phyloP scores from a whole-genome alignment of 768 basidiomycete genomes.

The Xerocomellus dryophilus region DNA sequence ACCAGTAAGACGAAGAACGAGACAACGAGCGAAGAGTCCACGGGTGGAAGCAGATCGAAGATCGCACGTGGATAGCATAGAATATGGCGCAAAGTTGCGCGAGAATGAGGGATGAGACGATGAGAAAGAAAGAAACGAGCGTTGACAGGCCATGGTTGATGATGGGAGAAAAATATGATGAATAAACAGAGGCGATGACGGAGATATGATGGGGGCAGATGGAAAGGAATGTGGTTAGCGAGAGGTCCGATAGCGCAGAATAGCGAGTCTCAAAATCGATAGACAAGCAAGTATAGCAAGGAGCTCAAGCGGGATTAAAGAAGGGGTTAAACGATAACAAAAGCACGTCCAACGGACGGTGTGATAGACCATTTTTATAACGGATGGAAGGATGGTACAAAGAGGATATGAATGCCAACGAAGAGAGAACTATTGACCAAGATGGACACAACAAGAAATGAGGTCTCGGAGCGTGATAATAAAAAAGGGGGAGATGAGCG shows the following conservation, averaged over 20 bases:
- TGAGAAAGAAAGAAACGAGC: background rate
- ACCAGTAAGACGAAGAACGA: background rate
- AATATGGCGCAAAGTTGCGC: background rate
- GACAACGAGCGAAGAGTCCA: background rate
- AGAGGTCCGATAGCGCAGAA: slow-evolving; percentile 12
- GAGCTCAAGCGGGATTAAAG: background rate
- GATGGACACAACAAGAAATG: slow-evolving; percentile 19
- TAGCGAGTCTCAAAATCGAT: slow-evolving; percentile 10
- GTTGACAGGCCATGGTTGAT: background rate
- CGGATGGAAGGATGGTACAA: slow-evolving; percentile 10
- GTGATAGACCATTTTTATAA: slow-evolving; percentile 11
- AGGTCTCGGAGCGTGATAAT: slow-evolving; percentile 3
- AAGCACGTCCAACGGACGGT: slow-evolving; percentile 1
- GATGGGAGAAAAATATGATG: slow-evolving; percentile 6
- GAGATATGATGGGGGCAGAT: slow-evolving; percentile 7
- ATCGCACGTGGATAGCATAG: background rate
- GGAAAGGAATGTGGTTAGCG: slow-evolving; percentile 8
- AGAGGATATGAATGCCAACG: slow-evolving; percentile 6
- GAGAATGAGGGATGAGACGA: background rate
- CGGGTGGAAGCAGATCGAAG: background rate
- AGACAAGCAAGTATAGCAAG: slow-evolving; percentile 8
- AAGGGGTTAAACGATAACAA: slow-evolving; percentile 6
- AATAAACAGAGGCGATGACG: slow-evolving; percentile 1
- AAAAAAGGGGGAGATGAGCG: slow-evolving; percentile 1
- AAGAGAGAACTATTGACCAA: slow-evolving; percentile 8